phyloP scores from a whole-genome alignment of 305 asterid species.

The Fraxinus greggii region DNA sequence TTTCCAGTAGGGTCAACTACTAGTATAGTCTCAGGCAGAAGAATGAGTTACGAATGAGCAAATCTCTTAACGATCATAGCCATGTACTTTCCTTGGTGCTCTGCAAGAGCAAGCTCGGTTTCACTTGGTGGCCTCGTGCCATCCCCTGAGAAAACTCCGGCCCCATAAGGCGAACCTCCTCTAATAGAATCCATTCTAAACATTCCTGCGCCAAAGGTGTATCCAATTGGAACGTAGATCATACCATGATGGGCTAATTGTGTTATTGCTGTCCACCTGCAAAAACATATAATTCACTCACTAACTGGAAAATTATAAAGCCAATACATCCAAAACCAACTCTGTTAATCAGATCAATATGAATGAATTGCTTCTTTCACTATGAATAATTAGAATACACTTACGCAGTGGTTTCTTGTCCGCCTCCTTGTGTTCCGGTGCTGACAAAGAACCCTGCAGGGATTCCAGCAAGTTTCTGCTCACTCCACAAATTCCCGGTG shows the following conservation, averaged over 20 bases:
- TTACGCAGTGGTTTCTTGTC: constrained; percentile 75
- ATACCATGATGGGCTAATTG: constrained; percentile 73
- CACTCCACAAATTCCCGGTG: constrained; percentile 51
- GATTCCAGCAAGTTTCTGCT: constrained; percentile 58
- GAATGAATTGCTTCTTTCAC: background rate
- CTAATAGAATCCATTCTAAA: constrained; percentile 40
- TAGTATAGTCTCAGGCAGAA: background rate
- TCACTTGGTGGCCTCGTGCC: constrained; percentile 35
- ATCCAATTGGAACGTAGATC: constrained; percentile 67
- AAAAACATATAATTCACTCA: background rate
- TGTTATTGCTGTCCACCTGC: constrained; percentile 69
- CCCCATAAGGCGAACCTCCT: constrained; percentile 54
- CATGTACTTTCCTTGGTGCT: constrained; percentile 49
- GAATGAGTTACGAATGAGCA: background rate
- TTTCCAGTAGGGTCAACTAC: background rate
- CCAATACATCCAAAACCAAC: background rate
- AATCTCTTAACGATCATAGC: constrained; percentile 34
- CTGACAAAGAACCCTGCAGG: constrained; percentile 69
- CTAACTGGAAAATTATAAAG: background rate
- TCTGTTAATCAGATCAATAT: background rate
- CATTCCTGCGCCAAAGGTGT: constrained; percentile 73
- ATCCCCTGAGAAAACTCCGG: constrained; percentile 44
- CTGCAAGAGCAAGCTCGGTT: constrained; percentile 39
- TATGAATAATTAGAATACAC: constrained; percentile 3
- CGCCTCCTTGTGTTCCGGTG: constrained; percentile 71